Evolutionary conservation across 2,329 filamentous ascomycete genomes (phyloP), one percentile per base, ranked within the genome.

Genomic region (Colletotrichum horii): DNA sequence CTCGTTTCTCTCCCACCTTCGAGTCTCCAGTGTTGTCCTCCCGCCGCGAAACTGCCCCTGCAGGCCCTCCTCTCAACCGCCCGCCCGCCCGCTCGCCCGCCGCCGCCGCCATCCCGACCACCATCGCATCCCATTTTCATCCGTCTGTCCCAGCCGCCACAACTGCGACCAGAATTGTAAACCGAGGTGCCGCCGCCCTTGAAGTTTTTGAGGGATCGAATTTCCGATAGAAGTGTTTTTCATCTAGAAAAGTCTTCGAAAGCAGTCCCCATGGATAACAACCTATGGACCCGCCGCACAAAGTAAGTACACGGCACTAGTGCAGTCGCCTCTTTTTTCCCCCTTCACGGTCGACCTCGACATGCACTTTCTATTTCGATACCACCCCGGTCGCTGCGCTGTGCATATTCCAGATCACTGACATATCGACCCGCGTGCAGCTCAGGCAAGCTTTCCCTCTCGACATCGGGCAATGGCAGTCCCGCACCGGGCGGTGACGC

Each of bases 371-470:
- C 19, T 34, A 61, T 66, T 43, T 66, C 43, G 43, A 52, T 26
- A 67, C 77, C 77, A 80, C 78, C 77, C 74, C 16, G 28, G 43
- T 68, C 52, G 52, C 66, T 32, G 19, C 22, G 52, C 36, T 34
- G 16, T 14, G 58, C 43, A 36, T 52, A n/a, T 26, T 34, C 4
- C 30, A 76, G 62, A 67, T 52, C n/a, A 60, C 79, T 81, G 65
- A 81, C 78, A 34, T 66, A 56, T 69, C 30, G 38, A 62, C 43
- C 78, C 81, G 34, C 48, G 43, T 71, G 71, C 83, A 97, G 94
- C 89, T 91, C 92, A 86, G 95, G 92, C 90, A 98, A 98, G 89
- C 94, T 98, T 86, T 98, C 96, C 80, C 91, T 98, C 78, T 93
- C 95, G 80, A 97, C 94, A 83, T 88, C 92, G 83, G 91, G 91